Base-by-base conservation (phyloP, 306 rosid genomes). In the Argentina anserina region DNA sequence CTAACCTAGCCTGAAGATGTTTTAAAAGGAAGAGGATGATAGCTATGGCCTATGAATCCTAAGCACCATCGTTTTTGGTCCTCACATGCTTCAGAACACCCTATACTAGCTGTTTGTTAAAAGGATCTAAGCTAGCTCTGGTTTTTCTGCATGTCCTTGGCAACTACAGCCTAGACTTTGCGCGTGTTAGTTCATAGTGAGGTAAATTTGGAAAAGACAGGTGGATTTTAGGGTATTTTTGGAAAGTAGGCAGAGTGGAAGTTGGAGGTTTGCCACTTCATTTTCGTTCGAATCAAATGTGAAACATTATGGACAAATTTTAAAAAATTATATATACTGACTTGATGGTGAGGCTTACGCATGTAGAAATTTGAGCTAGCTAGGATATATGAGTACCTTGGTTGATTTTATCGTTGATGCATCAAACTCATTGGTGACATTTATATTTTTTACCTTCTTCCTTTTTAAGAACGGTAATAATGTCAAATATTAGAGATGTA, bases 161-260 rank as follows among this genome's bases (percentile, higher is more conserved):
- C 64, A 37, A 58, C 64, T 58, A 58, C 66, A 33, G 66, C 66
- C 66, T 61, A 61, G 41, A 18, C 6, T 61, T 29, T 61, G 66
- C 41, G 2, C 33, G 64, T 61, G 42, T 29, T 33, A 7, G 41
- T 33, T 58, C 23, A 15, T 17, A 33, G 23, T 61, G 66, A 7
- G 66, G 23, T 61, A 33, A 61, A 61, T 2, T 61, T 33, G 40
- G 66, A 61, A 17, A 31, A 15, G 40, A 33, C 66, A 31, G 42
- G 37, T 61, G 23, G 40, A 9, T 7, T 59, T 60, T 7, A 6
- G 12, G 40, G 34, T 61, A 61, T 61, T 61, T 29, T 31, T 3
- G 42, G 66, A 17, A 61, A 61, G 2, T 7, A 20, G 41, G 31
- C 66, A 26, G n/a, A 61, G 66, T 31, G 21, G 66, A 7, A 3